A percentile compares a stretch with the other conserved stretches of the same genome.
Evolutionary conservation across 495 filamentous ascomycete species (phyloP).

Genomic region (Achaetomiella virescens): DNA sequence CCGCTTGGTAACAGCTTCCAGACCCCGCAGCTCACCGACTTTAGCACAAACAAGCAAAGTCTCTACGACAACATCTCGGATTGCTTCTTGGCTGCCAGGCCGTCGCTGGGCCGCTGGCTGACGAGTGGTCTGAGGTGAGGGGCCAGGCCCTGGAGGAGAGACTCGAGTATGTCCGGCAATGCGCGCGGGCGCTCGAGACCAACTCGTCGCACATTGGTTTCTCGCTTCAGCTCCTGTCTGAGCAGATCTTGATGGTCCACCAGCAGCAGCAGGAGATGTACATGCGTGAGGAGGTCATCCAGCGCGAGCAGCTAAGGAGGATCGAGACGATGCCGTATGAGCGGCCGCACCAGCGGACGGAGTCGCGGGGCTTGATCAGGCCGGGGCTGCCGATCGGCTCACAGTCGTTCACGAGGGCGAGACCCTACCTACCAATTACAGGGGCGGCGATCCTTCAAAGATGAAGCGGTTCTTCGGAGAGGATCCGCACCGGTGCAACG

Average conservation of each 20-base stretch:
- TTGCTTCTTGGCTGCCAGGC: constrained; percentile 78
- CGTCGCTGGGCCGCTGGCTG: constrained; percentile 79
- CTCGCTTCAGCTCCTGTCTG: constrained; percentile 77
- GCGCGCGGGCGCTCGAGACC: constrained; percentile 73
- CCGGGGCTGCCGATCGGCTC: constrained; percentile 45
- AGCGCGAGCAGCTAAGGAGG: constrained; percentile 36
- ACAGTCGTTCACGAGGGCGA: constrained; percentile 64
- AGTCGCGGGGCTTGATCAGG: constrained; percentile 38
- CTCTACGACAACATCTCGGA: constrained; percentile 90
- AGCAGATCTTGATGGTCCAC: constrained; percentile 56
- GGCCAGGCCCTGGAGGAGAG: constrained; percentile 88
- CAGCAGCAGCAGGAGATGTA: constrained; percentile 39
- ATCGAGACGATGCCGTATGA: constrained; percentile 42
- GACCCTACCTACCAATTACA: constrained; percentile 49
- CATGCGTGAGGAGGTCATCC: constrained; percentile 34
- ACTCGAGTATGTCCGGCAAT: constrained; percentile 66
- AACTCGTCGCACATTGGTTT: constrained; percentile 82
- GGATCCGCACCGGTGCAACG: constrained; percentile 52
- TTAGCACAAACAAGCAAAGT: constrained; percentile 81
- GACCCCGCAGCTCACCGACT: constrained; percentile 81
- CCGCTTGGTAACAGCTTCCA: constrained; percentile 66
- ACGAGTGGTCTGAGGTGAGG: constrained; percentile 92
- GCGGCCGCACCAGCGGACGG: constrained; percentile 40
- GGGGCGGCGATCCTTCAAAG: constrained; percentile 70
- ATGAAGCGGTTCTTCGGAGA: constrained; percentile 86